phyloP scores from a whole-genome alignment of 176 grass and related monocot genomes.

The Avena eriantha region DNA sequence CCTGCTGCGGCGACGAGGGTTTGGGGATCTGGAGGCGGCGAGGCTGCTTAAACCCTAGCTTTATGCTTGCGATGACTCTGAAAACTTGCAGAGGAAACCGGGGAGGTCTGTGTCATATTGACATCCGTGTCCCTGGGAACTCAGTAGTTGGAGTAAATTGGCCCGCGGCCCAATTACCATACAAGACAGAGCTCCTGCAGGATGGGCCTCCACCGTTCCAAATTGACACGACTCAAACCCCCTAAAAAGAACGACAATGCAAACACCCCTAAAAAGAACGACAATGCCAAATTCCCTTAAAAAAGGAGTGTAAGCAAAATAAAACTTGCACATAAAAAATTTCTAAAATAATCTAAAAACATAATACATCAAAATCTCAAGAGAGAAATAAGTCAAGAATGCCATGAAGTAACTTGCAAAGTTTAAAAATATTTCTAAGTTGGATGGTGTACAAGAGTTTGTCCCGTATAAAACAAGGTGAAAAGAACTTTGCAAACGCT shows the following conservation, averaged over 20 bases:
- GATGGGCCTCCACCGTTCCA: neutral
- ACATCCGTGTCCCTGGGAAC: neutral
- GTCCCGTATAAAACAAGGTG: neutral
- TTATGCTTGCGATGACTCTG: neutral
- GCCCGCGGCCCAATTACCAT: neutral
- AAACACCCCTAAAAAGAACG: neutral
- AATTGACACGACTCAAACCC: neutral
- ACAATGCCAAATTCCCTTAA: neutral
- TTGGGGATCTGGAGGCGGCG: conserved; percentile 31
- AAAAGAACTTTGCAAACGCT: neutral
- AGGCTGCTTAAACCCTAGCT: conserved; percentile 49
- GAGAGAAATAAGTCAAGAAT: neutral
- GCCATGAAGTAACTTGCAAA: neutral
- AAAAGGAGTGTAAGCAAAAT: neutral
- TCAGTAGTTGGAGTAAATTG: neutral
- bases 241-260: neutral
- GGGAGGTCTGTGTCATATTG: neutral
- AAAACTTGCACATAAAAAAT: too few relatives aligned
- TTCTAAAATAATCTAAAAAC: too few relatives aligned
- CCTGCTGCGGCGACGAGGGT: conserved; percentile 15
- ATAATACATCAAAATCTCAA: neutral
- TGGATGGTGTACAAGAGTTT: neutral
- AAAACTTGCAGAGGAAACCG: neutral
- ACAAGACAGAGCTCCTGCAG: neutral
- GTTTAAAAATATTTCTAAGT: neutral